phyloP scores from a whole-genome alignment of 805 yeast species.

The Candida maris region DNA sequence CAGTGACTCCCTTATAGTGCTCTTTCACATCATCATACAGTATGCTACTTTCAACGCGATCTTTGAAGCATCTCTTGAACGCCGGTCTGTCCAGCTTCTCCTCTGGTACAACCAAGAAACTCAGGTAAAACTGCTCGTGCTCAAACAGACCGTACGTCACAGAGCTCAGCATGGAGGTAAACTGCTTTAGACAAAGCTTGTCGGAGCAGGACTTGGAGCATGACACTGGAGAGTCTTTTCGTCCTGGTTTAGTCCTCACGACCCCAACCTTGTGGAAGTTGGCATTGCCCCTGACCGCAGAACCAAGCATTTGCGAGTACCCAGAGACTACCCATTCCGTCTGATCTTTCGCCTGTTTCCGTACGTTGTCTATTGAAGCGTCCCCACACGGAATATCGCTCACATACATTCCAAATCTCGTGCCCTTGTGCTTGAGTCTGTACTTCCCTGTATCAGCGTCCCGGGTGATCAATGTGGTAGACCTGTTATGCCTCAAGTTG shows the following conservation, averaged over 20 bases:
- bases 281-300: conserved; percentile 54
- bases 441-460: conserved; percentile 19
- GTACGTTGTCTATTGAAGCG: conserved; percentile 56
- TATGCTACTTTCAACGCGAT: conserved; percentile 12
- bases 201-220: conserved; percentile 87
- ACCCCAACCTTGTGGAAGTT: conserved; percentile 53
- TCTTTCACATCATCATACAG: neutral
- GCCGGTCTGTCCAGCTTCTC: conserved; percentile 27
- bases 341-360: conserved; percentile 19
- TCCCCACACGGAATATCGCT: conserved; percentile 93
- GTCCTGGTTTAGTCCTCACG: conserved; percentile 91
- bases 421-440: conserved; percentile 29
- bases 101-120: conserved; percentile 48
- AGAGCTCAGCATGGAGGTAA: conserved; percentile 49
- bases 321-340: conserved; percentile 16
- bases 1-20: conserved; percentile 7
- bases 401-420: conserved; percentile 55
- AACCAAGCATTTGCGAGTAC: conserved; percentile 15
- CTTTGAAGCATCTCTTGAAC: conserved; percentile 41
- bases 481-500: conserved; percentile 9
- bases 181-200: conserved; percentile 66
- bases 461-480: conserved; percentile 16
- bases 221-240: conserved; percentile 70
- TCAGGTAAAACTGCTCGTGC: conserved; percentile 37
- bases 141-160: conserved; percentile 35